Evolutionary conservation across 2,329 filamentous ascomycete species (phyloP).

Genomic region (Pyricularia sp.): DNA sequence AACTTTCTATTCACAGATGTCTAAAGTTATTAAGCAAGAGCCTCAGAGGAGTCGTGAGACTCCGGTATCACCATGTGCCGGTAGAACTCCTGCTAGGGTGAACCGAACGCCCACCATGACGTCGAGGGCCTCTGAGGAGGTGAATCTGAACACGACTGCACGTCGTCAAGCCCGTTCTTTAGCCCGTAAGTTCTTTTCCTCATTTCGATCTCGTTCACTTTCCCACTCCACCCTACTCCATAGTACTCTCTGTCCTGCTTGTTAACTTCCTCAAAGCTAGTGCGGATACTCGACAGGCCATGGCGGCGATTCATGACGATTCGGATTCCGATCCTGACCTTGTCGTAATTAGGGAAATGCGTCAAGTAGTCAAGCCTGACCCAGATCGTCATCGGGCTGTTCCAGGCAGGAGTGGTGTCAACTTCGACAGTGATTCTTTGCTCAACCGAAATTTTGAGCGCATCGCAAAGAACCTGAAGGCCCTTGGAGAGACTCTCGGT

Average conservation of each 20-base stretch:
- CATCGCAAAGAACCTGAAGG: constrained; percentile 50
- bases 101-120: neutral
- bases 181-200: constrained; percentile 12
- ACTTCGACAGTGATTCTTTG: neutral
- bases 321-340: constrained; percentile 11
- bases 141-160: neutral
- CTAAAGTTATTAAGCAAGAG: neutral
- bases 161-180: constrained; percentile 10
- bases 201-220: too few relatives aligned
- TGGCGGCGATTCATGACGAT: neutral
- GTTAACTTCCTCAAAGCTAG: constrained; percentile 12
- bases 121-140: neutral
- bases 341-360: constrained; percentile 12
- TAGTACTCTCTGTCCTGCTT: neutral
- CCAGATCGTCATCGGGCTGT: neutral
- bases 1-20: neutral
- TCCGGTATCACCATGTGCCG: neutral
- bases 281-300: constrained; percentile 11
- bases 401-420: neutral
- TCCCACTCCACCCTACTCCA: neutral
- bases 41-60: neutral
- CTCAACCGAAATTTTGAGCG: constrained; percentile 3
- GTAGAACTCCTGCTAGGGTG: neutral
- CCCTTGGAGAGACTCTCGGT: constrained; percentile 51
- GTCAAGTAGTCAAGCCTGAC: constrained; percentile 1